Evolutionary conservation across 75 land plant species (phyloP).

Genomic region (Isoetes taiwanensis): DNA sequence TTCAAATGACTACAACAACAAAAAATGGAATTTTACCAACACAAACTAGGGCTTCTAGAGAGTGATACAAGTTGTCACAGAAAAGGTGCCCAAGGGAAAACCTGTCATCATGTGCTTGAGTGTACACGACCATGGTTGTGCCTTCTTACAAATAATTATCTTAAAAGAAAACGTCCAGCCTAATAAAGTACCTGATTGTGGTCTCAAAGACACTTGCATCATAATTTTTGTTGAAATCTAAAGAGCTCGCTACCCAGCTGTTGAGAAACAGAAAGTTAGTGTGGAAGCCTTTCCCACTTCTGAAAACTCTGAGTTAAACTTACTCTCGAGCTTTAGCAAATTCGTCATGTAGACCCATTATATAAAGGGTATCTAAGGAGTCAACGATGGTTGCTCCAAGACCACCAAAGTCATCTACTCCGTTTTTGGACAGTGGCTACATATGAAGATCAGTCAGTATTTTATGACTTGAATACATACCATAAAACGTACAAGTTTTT

Average conservation of each 20-base stretch:
- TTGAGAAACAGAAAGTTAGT: neutral
- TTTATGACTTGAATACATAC: neutral
- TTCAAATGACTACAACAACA: too few species aligned
- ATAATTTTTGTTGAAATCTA: slow-evolving; percentile 82
- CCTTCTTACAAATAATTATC: too few species aligned
- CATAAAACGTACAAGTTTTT: neutral
- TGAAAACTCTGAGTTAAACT: slow-evolving; percentile 18
- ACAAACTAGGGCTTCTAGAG: too few species aligned
- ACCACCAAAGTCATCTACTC: slow-evolving; percentile 89
- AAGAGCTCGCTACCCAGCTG: slow-evolving; percentile 88
- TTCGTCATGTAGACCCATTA: slow-evolving; percentile 84
- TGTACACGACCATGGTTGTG: too few species aligned
- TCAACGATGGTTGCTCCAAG: slow-evolving; percentile 94
- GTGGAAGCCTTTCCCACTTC: too few species aligned
- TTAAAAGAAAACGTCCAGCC: too few species aligned
- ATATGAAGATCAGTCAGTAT: neutral
- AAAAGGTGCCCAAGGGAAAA: too few species aligned
- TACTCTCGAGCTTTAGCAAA: slow-evolving; percentile 87
- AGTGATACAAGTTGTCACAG: too few species aligned
- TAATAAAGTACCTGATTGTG: slow-evolving; percentile 92
- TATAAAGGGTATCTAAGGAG: slow-evolving; percentile 84
- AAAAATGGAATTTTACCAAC: too few species aligned
- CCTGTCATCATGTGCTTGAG: too few species aligned
- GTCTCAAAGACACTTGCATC: slow-evolving; percentile 98
- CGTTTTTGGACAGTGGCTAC: slow-evolving; percentile 73